phyloP scores from a whole-genome alignment of 2,329 filamentous ascomycete species.

The Beauveria scarabaeidicola region DNA sequence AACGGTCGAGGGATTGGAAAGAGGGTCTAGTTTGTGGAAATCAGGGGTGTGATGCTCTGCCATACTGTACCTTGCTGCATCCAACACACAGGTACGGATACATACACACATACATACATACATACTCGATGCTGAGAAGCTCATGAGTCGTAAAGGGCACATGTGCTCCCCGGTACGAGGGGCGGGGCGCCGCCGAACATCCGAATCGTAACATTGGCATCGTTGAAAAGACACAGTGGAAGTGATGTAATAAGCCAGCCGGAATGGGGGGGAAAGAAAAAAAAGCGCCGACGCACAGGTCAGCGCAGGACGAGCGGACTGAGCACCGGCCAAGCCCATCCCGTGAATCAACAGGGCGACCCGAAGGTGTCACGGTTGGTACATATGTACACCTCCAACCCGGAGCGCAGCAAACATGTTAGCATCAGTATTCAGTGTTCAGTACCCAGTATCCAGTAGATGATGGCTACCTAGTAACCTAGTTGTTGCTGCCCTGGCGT shows the following conservation, averaged over 20 bases:
- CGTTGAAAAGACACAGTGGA: neutral
- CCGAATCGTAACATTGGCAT: neutral
- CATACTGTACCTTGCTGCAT: neutral
- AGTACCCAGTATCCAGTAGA: too few relatives aligned
- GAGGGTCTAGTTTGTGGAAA: neutral
- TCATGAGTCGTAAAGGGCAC: conserved; percentile 2
- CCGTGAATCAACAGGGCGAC: neutral
- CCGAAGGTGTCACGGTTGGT: neutral
- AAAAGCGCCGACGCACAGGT: neutral
- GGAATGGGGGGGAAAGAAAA: neutral
- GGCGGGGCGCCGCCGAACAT: neutral
- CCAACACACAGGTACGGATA: neutral
- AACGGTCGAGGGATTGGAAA: neutral
- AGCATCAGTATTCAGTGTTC: too few relatives aligned
- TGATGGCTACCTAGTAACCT: too few relatives aligned
- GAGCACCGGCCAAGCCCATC: neutral
- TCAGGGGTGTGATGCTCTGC: neutral
- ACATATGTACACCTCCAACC: neutral
- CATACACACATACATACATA: too few relatives aligned
- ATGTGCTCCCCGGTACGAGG: too few relatives aligned
- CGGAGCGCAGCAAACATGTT: neutral
- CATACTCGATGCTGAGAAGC: neutral
- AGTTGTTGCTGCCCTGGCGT: neutral
- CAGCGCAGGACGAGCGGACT: neutral
- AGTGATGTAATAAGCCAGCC: neutral